Evolutionary conservation across 2,329 filamentous ascomycete species (phyloP).

Genomic region (Beauveria scarabaeidicola): DNA sequence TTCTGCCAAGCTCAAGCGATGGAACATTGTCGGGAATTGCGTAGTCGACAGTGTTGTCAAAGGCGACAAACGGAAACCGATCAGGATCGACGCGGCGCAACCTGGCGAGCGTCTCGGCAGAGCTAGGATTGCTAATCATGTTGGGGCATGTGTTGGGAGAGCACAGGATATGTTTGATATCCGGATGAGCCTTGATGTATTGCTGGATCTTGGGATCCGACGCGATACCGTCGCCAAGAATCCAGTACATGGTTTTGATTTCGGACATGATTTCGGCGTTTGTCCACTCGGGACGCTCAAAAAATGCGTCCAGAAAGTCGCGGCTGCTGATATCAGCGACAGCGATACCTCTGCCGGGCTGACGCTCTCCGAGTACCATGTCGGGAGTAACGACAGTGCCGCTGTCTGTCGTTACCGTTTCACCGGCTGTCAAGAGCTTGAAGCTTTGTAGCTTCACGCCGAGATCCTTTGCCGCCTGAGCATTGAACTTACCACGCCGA

Average conservation of each 20-base stretch:
- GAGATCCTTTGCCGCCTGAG: constrained; percentile 52
- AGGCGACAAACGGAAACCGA: constrained; percentile 62
- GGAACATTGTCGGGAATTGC: constrained; percentile 18
- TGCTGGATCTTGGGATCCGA: constrained; percentile 45
- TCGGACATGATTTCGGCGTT: constrained; percentile 56
- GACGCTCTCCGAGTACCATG: constrained; percentile 67
- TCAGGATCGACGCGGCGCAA: constrained; percentile 64
- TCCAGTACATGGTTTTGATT: constrained; percentile 69
- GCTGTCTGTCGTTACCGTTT: constrained; percentile 53
- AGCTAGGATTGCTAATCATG: constrained; percentile 59
- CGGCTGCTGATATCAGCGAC: constrained; percentile 68
- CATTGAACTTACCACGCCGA: constrained; percentile 72
- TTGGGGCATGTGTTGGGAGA: constrained; percentile 69
- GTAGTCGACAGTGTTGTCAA: constrained; percentile 41
- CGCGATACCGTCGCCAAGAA: constrained; percentile 61
- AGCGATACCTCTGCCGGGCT: constrained; percentile 64
- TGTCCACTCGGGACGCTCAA: constrained; percentile 65
- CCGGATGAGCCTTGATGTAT: constrained; percentile 57
- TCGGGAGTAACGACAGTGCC: constrained; percentile 70
- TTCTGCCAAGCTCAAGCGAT: constrained; percentile 30
- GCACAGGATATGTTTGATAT: constrained; percentile 68
- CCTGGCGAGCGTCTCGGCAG: constrained; percentile 57
- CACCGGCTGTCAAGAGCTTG: constrained; percentile 51
- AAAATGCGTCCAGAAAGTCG: constrained; percentile 61
- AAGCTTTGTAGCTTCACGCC: constrained; percentile 55